These are phyloP conservation scores for Paspalum notatum DNA, from an alignment of 176 grass and related monocot genomes.

Conservation along the genomic window DNA sequence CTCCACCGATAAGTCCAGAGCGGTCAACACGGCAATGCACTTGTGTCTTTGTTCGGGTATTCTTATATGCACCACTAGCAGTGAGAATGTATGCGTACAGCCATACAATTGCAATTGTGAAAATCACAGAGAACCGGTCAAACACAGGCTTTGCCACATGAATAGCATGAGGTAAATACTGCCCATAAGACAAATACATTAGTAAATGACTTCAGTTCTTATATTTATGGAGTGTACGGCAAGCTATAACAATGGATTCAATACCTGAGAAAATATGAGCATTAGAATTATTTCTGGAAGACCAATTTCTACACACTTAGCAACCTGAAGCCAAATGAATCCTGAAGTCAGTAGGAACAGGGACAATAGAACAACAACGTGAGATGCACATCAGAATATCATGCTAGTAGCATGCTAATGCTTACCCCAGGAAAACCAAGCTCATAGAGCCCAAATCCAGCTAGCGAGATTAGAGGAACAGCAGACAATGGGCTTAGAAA, in stretches of 20 bases:
- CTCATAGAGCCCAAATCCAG: conserved; percentile 91
- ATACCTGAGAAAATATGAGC: conserved; percentile 82
- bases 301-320: conserved; percentile 90
- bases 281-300: conserved; percentile 80
- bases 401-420: not conserved
- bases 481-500: conserved; percentile 79
- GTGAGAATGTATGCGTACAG: conserved; percentile 88
- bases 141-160: conserved; percentile 60
- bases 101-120: conserved; percentile 84
- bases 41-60: conserved; percentile 72
- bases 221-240: not conserved
- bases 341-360: conserved; percentile 7
- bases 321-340: conserved; percentile 56
- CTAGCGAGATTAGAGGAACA: conserved; percentile 73
- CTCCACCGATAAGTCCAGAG: conserved; percentile 76
- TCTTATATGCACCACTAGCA: conserved; percentile 77
- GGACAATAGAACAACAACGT: not conserved
- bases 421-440: conserved; percentile 90
- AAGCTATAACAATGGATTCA: not conserved
- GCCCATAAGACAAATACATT: conserved; percentile 17
- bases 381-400: not conserved
- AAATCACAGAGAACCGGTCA: conserved; percentile 82
- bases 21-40: conserved; percentile 87
- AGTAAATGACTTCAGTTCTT: conserved; percentile 20
- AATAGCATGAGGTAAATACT: conserved; percentile 81